Conservation (phyloP, 1,284 basidiomycete genomes). For the Sporisorium iseilematis-ciliati region DNA sequence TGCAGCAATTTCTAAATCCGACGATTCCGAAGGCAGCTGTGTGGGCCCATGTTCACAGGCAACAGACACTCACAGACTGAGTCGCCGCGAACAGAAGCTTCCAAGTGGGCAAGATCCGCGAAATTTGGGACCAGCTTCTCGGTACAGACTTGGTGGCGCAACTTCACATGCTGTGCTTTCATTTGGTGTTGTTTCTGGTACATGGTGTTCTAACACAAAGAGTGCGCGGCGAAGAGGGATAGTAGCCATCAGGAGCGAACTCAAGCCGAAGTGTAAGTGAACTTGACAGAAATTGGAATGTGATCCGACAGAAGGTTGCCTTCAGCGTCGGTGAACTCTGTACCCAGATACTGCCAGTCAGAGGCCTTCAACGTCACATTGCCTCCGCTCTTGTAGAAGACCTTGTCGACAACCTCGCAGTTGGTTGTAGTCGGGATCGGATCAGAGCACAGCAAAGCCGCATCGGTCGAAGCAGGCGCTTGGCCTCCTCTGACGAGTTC, state of each 20-base stretch:
- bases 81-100: too few species aligned
- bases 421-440: conserved; percentile 18
- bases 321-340: conserved; percentile 14
- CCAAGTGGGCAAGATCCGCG: too few species aligned
- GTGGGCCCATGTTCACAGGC: too few species aligned
- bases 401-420: conserved; percentile 32
- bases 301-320: conserved; percentile 29
- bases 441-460: conserved; percentile 17
- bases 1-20: too few species aligned
- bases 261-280: conserved; percentile 14
- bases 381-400: conserved; percentile 22
- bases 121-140: background rate
- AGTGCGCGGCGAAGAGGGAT: too few species aligned
- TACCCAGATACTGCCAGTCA: conserved; percentile 22
- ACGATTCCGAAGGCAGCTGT: too few species aligned
- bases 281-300: conserved; percentile 23
- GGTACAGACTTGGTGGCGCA: background rate
- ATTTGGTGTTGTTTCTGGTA: too few species aligned
- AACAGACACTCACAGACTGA: too few species aligned
- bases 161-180: background rate
- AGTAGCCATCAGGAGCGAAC: too few species aligned
- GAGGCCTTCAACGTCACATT: conserved; percentile 12
- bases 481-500: conserved; percentile 12
- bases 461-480: conserved; percentile 20
- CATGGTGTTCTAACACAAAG: too few species aligned